Conservation (phyloP, 768 basidiomycete species). For the Grammothele lineata region DNA sequence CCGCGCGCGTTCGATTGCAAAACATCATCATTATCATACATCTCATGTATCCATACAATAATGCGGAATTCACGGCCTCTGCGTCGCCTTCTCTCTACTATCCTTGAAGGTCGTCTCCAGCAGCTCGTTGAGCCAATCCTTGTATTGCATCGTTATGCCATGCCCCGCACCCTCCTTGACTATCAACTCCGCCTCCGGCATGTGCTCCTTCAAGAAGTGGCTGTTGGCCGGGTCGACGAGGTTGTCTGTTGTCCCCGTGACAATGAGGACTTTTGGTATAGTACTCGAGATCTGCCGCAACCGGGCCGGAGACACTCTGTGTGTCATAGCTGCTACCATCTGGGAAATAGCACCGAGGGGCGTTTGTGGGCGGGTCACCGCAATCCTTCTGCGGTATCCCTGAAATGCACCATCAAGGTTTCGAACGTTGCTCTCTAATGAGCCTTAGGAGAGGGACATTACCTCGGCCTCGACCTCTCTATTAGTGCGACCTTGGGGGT, state of each 20-base stretch:
- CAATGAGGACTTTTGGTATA: slow-evolving; percentile 61
- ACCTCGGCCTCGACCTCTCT: slow-evolving; percentile 52
- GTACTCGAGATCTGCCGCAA: slow-evolving; percentile 35
- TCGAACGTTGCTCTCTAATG: too few species aligned
- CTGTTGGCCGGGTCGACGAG: slow-evolving; percentile 53
- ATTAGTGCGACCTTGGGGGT: slow-evolving; percentile 60
- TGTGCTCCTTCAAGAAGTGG: slow-evolving; percentile 44
- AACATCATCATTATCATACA: too few species aligned
- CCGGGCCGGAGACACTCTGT: slow-evolving; percentile 41
- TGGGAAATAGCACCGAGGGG: slow-evolving; percentile 66
- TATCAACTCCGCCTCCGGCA: slow-evolving; percentile 51
- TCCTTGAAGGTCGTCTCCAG: slow-evolving; percentile 55
- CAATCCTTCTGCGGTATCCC: slow-evolving; percentile 42
- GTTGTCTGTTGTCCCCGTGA: slow-evolving; percentile 68
- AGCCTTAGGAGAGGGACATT: too few species aligned
- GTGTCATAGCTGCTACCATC: slow-evolving; percentile 63
- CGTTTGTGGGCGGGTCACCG: slow-evolving; percentile 53
- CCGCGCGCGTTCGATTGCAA: too few species aligned
- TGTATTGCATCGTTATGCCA: slow-evolving; percentile 48
- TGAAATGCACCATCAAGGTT: slow-evolving; percentile 25
- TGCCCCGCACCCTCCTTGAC: slow-evolving; percentile 67
- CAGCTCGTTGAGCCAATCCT: slow-evolving; percentile 47
- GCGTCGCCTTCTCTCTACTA: slow-evolving; percentile 26
- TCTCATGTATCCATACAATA: background rate
- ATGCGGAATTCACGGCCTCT: background rate